Evolutionary conservation across 129 eudicot species (phyloP).

Genomic region (Tanacetum coccineum): DNA sequence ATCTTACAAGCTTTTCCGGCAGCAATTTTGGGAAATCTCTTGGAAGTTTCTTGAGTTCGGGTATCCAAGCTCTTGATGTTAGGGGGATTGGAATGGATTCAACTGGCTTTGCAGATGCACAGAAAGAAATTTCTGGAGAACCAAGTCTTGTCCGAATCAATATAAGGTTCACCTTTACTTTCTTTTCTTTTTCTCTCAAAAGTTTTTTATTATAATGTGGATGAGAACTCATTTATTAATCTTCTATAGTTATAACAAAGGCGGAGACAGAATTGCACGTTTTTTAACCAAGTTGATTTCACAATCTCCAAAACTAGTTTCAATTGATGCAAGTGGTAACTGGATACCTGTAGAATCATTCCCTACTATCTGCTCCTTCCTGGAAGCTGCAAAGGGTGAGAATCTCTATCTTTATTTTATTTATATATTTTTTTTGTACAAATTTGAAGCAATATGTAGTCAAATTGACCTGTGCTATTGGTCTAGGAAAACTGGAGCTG

Average conservation of each 20-base stretch:
- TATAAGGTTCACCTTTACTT: conserved; percentile 49
- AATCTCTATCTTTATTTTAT: not conserved
- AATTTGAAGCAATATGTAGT: not conserved
- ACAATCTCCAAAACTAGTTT: conserved; percentile 50
- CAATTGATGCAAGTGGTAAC: conserved; percentile 57
- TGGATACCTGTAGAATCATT: conserved; percentile 66
- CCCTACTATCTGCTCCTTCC: conserved; percentile 37
- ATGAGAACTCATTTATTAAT: conserved; percentile 19
- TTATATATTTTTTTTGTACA: not conserved
- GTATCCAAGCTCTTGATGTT: conserved; percentile 45
- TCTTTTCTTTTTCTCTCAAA: not conserved
- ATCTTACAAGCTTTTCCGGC: conserved; percentile 5
- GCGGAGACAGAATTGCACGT: conserved; percentile 50
- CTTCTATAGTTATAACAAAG: conserved; percentile 54
- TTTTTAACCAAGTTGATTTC: conserved; percentile 53
- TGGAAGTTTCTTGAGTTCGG: conserved; percentile 56
- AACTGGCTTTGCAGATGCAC: conserved; percentile 58
- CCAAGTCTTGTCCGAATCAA: conserved; percentile 45
- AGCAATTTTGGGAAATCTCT: conserved; percentile 52
- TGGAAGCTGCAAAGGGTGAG: conserved; percentile 56
- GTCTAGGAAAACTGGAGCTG: conserved; percentile 57
- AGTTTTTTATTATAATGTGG: not conserved
- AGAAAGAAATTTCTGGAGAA: conserved; percentile 33
- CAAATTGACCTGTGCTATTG: not conserved
- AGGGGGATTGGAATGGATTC: conserved; percentile 60